Evolutionary conservation across 2,329 filamentous ascomycete genomes (phyloP).

Genomic region (Paecilomyces fulvus): DNA sequence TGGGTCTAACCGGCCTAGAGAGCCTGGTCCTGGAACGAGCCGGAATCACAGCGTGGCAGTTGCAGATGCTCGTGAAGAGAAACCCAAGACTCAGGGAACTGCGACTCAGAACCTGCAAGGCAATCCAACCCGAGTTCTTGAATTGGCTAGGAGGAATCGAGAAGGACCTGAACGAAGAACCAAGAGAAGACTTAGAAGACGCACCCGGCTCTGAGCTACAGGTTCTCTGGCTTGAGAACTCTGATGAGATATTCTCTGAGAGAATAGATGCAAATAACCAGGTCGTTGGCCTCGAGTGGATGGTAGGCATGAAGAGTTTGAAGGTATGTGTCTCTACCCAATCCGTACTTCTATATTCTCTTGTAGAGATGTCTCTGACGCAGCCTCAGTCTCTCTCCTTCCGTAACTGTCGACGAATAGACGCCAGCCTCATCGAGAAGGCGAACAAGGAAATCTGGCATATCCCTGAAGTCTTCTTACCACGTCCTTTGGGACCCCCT

Average conservation of each 20-base stretch:
- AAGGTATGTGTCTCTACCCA: slow-evolving; percentile 9
- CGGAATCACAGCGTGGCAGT: slow-evolving; percentile 26
- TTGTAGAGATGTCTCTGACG: not conserved
- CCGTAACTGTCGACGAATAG: slow-evolving; percentile 15
- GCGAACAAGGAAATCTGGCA: slow-evolving; percentile 19
- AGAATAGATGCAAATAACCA: slow-evolving; percentile 4
- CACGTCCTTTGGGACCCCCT: slow-evolving; percentile 7
- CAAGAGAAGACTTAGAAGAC: not conserved
- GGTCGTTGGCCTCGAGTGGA: slow-evolving; percentile 17
- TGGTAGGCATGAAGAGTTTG: slow-evolving; percentile 14
- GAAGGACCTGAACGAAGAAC: slow-evolving; percentile 6
- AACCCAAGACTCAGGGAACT: slow-evolving; percentile 21
- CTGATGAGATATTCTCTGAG: slow-evolving; percentile 10
- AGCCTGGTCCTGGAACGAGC: slow-evolving; percentile 23
- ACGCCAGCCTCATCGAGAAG: slow-evolving; percentile 13
- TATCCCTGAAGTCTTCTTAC: slow-evolving; percentile 18
- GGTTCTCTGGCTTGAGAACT: slow-evolving; percentile 22
- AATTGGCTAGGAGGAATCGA: slow-evolving; percentile 23
- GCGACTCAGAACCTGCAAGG: slow-evolving; percentile 23
- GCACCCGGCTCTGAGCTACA: slow-evolving; percentile 15
- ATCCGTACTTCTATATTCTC: not conserved
- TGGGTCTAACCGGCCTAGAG: slow-evolving; percentile 17
- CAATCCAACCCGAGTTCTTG: slow-evolving; percentile 25
- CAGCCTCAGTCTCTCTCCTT: slow-evolving; percentile 20
- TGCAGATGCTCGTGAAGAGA: slow-evolving; percentile 22